Evolutionary conservation across 108 stramenopile species (phyloP), one percentile per base, ranked within the genome.

Genomic region (Asterionellopsis glacialis): DNA sequence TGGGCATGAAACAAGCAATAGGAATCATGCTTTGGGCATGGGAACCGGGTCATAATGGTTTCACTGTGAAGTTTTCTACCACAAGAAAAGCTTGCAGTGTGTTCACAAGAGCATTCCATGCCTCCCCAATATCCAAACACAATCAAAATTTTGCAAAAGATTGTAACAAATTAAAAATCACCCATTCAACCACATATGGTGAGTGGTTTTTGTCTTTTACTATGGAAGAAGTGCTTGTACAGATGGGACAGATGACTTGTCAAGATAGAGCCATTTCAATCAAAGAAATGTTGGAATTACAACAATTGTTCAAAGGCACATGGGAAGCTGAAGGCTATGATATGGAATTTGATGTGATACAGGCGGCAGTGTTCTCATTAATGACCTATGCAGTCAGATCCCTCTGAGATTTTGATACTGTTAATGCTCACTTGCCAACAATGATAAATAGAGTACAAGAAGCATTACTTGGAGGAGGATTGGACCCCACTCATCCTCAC

Each of bases 151-250:
- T 48, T 16, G 47, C 47, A 19, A 16, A 21, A 48, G 47, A 48
- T 5, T 7, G 19, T 7, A 48, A 16, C 16, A 48, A 48, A 21
- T 21, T 48, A 7, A 7, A 1, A 1, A 16, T 19, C 47, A 48
- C 47, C 1, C 1, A 16, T 16, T 2, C 19, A 19, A 16, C 47
- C 2, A 48, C 47, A 48, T 48, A 5, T 7, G 1, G 19, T 48
- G 47, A 44, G 11, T 66, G 59, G 59, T 66, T 47, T 44, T 21
- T 45, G 65, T 15, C 26, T 9, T 70, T 70, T 54, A 62, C 49
- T 5, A 0, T 47, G 33, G 5, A 33, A 0, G 62, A 55, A 4
- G 18, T 24, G 24, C 62, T 57, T 18, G 13, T 23, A 22, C 54
- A 62, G 9, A 57, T 63, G 44, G 69, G 69, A 15, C 55, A 70